phyloP scores from a whole-genome alignment of 257 asterid genomes.

The Scutellaria galericulata region DNA sequence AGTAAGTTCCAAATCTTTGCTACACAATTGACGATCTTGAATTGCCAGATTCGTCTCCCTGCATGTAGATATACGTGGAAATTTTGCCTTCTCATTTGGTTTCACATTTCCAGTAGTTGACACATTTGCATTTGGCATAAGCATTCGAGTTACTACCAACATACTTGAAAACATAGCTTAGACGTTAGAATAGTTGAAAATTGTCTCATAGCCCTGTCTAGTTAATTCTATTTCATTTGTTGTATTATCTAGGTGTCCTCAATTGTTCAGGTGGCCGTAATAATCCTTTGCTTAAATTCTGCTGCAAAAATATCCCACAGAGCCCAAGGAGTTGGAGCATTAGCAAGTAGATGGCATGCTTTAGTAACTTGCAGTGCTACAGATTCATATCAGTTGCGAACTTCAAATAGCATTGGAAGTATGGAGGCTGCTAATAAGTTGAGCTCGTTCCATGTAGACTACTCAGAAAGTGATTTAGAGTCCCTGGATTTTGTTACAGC shows the following conservation, averaged over 20 bases:
- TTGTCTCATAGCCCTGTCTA: not conserved
- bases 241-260: slow-evolving; percentile 57
- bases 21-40: slow-evolving; percentile 11
- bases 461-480: slow-evolving; percentile 77
- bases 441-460: slow-evolving; percentile 39
- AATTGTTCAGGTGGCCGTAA: slow-evolving; percentile 69
- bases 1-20: slow-evolving; percentile 55
- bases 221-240: slow-evolving; percentile 14
- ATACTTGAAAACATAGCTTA: slow-evolving; percentile 1
- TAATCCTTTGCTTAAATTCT: slow-evolving; percentile 71
- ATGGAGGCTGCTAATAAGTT: slow-evolving; percentile 36
- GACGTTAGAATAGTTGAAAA: not conserved
- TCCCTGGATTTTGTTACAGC: slow-evolving; percentile 59
- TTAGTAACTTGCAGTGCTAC: slow-evolving; percentile 59
- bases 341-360: slow-evolving; percentile 82
- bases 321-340: slow-evolving; percentile 74
- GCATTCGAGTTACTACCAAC: not conserved
- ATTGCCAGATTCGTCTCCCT: not conserved
- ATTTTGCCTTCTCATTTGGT: not conserved
- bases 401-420: slow-evolving; percentile 48
- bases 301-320: slow-evolving; percentile 85
- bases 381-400: slow-evolving; percentile 49
- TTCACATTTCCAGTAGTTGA: too few relatives aligned
- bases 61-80: not conserved
- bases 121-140: not conserved